Evolutionary conservation across 805 yeast species (phyloP).

Genomic region (Candida cerambycidarum): DNA sequence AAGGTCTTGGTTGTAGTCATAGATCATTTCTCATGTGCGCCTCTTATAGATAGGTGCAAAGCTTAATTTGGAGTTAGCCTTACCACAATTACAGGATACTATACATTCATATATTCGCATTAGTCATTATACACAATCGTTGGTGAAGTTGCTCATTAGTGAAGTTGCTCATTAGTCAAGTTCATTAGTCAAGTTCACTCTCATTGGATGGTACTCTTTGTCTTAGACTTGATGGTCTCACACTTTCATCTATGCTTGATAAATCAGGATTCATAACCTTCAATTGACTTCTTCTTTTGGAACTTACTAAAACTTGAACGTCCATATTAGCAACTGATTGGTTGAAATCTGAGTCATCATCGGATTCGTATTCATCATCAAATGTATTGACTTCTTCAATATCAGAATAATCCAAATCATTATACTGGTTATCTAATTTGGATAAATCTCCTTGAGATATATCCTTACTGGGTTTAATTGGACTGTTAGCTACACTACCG

Average conservation of each 20-base stretch:
- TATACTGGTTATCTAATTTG: constrained; percentile 1
- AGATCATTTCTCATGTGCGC: no score
- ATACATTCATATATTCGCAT: neutral
- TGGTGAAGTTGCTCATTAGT: no score
- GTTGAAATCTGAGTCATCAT: constrained; percentile 8
- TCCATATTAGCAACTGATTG: constrained; percentile 31
- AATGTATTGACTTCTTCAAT: neutral
- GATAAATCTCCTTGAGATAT: neutral
- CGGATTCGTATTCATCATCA: constrained; percentile 11
- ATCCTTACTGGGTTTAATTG: neutral
- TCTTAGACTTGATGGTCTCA: neutral
- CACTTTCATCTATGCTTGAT: constrained; percentile 6
- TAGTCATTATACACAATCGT: no score
- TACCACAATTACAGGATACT: neutral
- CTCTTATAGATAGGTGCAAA: no score
- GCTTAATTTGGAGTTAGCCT: no score
- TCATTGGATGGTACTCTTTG: constrained; percentile 3
- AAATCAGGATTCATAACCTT: constrained; percentile 61
- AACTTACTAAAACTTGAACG: constrained; percentile 70
- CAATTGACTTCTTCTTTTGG: constrained; percentile 58
- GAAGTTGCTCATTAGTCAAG: no score
- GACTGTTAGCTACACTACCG: neutral
- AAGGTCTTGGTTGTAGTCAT: no score
- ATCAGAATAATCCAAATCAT: constrained; percentile 10
- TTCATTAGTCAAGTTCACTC: no score